A percentile compares a stretch with the other conserved stretches of the same genome.
phyloP scores from a whole-genome alignment of 306 rosid genomes.

The Rosa rugosa region DNA sequence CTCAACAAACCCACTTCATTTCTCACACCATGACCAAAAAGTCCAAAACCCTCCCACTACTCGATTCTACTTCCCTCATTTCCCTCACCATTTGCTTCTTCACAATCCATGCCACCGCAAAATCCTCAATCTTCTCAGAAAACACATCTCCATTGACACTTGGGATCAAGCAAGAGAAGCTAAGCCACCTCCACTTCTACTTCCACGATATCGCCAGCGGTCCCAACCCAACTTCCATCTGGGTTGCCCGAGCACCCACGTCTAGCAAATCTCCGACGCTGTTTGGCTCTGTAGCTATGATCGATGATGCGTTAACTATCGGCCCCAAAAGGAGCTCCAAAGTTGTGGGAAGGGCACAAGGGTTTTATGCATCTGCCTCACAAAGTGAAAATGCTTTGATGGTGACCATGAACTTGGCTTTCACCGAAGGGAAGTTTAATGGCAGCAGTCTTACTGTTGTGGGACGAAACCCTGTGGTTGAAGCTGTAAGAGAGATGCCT shows the following conservation, averaged over 20 bases:
- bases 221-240: conserved; percentile 36
- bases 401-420: conserved; percentile 37
- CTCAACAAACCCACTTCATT: background rate
- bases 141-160: conserved; percentile 20
- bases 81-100: conserved; percentile 3
- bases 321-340: conserved; percentile 38
- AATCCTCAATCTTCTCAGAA: conserved; percentile 11
- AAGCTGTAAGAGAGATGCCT: conserved; percentile 46
- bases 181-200: conserved; percentile 62
- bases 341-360: conserved; percentile 56
- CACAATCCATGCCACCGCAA: conserved; percentile 1
- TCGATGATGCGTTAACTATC: conserved; percentile 47
- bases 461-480: conserved; percentile 34
- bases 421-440: conserved; percentile 39
- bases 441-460: conserved; percentile 49
- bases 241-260: conserved; percentile 35
- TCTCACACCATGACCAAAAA: conserved; percentile 7
- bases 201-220: conserved; percentile 59
- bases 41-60: conserved; percentile 1
- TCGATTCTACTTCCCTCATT: background rate
- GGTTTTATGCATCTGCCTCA: conserved; percentile 42
- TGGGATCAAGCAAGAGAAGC: conserved; percentile 43
- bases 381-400: conserved; percentile 34
- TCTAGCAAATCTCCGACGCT: conserved; percentile 33
- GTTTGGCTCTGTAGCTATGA: conserved; percentile 39